A percentile compares a stretch with the other conserved stretches of the same genome.
These are phyloP conservation scores for Coccomyxa sp. DNA, from an alignment of 139 green algal genomes.

Conservation along the genomic window DNA sequence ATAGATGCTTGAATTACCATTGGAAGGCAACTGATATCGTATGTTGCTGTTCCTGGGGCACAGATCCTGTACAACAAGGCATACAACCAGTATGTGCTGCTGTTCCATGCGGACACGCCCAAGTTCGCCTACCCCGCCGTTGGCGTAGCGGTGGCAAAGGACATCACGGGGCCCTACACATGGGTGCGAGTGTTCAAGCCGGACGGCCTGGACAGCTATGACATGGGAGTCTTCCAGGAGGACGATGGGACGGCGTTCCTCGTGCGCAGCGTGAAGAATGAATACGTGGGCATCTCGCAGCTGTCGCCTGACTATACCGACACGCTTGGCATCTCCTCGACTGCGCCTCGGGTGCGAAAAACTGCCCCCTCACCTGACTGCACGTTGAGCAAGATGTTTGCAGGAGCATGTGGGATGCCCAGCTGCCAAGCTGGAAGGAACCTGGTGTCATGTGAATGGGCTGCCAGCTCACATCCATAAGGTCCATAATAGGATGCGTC, in stretches of 20 bases:
- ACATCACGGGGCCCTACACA: conserved; percentile 3
- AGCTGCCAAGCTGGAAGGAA: not conserved
- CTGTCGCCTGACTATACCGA: conserved; percentile 3
- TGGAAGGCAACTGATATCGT: not conserved
- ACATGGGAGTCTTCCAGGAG: conserved; percentile 17
- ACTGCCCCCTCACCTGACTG: not conserved
- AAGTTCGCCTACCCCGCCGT: not conserved
- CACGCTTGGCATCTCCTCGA: conserved; percentile 7
- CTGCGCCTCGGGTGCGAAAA: not conserved
- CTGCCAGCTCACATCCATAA: not conserved
- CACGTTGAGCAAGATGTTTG: not conserved
- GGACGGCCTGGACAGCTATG: conserved; percentile 10
- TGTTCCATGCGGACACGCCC: conserved; percentile 8
- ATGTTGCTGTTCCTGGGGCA: not conserved
- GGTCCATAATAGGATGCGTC: not conserved
- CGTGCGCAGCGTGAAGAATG: conserved; percentile 13
- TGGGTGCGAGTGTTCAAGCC: conserved; percentile 13
- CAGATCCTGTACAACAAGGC: conserved; percentile 11
- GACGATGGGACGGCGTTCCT: conserved; percentile 7
- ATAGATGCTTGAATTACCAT: not conserved
- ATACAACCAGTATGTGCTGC: not conserved
- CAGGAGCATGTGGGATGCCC: not conserved
- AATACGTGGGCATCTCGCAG: conserved; percentile 5
- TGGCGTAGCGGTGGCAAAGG: not conserved
- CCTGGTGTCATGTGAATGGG: not conserved